These are phyloP conservation scores for Penicillium paxilli DNA, from an alignment of 495 filamentous ascomycete genomes.

Conservation along the genomic window DNA sequence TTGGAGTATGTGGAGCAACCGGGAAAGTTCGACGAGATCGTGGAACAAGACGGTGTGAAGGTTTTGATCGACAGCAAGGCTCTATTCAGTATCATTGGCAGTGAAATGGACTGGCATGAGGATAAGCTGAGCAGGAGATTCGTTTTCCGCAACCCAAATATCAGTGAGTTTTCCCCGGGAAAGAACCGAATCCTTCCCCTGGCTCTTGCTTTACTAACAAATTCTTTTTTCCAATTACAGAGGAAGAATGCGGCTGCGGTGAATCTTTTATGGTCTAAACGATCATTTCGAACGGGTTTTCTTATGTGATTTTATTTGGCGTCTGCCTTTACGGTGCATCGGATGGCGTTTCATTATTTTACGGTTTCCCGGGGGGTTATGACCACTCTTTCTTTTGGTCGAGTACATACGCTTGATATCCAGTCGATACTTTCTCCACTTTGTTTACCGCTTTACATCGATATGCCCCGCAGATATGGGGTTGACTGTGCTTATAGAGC, in stretches of 20 bases:
- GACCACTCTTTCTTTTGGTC: conserved; percentile 18
- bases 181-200: background rate
- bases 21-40: conserved; percentile 82
- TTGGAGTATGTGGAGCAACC: conserved; percentile 93
- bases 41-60: conserved; percentile 94
- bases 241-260: conserved; percentile 95
- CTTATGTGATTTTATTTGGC: conserved; percentile 19
- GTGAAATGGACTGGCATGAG: conserved; percentile 99
- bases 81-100: conserved; percentile 95
- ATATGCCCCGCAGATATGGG: background rate
- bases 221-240: no score
- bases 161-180: conserved; percentile 66
- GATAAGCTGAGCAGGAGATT: conserved; percentile 89
- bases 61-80: conserved; percentile 97
- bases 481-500: conserved; percentile 8
- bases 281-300: conserved; percentile 12
- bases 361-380: conserved; percentile 14
- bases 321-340: conserved; percentile 37
- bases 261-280: conserved; percentile 89
- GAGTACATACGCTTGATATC: conserved; percentile 39
- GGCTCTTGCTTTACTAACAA: background rate
- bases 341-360: conserved; percentile 37
- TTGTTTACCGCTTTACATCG: conserved; percentile 9
- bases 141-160: conserved; percentile 95
- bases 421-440: conserved; percentile 24